Evolutionary conservation across 2,329 filamentous ascomycete species (phyloP).

Genomic region (Sordariomycetes sp.): DNA sequence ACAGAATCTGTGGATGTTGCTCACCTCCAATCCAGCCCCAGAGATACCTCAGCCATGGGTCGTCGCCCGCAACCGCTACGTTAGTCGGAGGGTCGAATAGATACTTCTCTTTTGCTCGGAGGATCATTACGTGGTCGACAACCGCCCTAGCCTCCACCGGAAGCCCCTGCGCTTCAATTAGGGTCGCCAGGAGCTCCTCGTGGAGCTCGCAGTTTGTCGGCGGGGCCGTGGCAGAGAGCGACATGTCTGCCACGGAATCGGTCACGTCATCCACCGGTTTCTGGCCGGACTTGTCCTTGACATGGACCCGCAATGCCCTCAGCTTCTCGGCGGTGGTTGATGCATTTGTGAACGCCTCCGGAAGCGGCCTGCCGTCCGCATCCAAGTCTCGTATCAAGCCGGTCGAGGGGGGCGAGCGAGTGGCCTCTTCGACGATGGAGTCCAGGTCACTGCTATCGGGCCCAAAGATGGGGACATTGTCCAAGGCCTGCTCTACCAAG

Average conservation of each 20-base stretch:
- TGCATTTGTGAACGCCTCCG: slow-evolving; percentile 28
- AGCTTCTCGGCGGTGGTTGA: slow-evolving; percentile 37
- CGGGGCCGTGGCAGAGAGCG: slow-evolving; percentile 18
- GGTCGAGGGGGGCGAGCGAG: slow-evolving; percentile 19
- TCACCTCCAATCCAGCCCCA: slow-evolving; percentile 66
- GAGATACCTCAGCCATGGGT: slow-evolving; percentile 65
- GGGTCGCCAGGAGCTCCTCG: slow-evolving; percentile 38
- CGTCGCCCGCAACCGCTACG: slow-evolving; percentile 54
- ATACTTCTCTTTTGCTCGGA: slow-evolving; percentile 51
- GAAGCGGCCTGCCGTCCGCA: slow-evolving; percentile 22
- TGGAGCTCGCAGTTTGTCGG: slow-evolving; percentile 37
- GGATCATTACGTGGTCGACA: slow-evolving; percentile 46
- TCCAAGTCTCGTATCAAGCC: slow-evolving; percentile 24
- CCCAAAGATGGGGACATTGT: slow-evolving; percentile 47
- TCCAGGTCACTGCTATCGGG: slow-evolving; percentile 31
- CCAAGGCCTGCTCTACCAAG: slow-evolving; percentile 40
- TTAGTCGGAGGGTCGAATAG: slow-evolving; percentile 57
- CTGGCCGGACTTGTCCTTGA: slow-evolving; percentile 9
- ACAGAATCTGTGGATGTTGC: slow-evolving; percentile 13
- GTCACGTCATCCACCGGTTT: slow-evolving; percentile 11
- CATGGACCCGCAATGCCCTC: slow-evolving; percentile 29
- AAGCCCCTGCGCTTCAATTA: slow-evolving; percentile 32
- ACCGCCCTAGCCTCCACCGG: slow-evolving; percentile 39
- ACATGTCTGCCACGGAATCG: slow-evolving; percentile 22
- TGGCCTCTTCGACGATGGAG: slow-evolving; percentile 27